Conservation (phyloP, 257 asterid species). For the Penstemon eatonii region DNA sequence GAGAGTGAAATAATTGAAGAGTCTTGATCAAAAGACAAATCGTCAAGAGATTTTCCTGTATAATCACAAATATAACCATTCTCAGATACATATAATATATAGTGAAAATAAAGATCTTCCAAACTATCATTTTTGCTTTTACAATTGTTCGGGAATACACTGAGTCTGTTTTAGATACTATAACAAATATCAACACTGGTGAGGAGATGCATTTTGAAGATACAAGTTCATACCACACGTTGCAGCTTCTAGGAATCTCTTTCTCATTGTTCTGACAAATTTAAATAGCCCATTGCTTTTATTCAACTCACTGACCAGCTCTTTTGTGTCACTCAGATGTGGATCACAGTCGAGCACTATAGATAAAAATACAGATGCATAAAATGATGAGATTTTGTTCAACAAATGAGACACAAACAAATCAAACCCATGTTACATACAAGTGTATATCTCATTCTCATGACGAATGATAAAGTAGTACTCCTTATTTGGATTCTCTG, state of each 20-base stretch:
- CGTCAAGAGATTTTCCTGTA: slow-evolving; percentile 36
- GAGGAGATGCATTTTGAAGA: slow-evolving; percentile 10
- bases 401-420: slow-evolving; percentile 10
- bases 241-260: slow-evolving; percentile 54
- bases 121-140: not conserved
- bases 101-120: slow-evolving; percentile 8
- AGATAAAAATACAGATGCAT: slow-evolving; percentile 13
- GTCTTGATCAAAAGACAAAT: slow-evolving; percentile 34
- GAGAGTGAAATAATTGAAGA: slow-evolving; percentile 34
- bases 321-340: slow-evolving; percentile 40
- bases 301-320: slow-evolving; percentile 52
- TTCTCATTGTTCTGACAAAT: slow-evolving; percentile 61
- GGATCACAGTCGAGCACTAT: slow-evolving; percentile 59
- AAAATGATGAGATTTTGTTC: slow-evolving; percentile 17
- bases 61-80: slow-evolving; percentile 10
- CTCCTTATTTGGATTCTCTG: slow-evolving; percentile 57
- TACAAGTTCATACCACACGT: slow-evolving; percentile 38
- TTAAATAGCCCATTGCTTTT: slow-evolving; percentile 51
- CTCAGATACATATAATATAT: slow-evolving; percentile 24
- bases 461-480: slow-evolving; percentile 71
- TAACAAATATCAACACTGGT: not conserved
- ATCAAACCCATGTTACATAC: slow-evolving; percentile 49
- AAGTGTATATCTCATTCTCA: slow-evolving; percentile 66
- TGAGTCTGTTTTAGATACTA: not conserved
- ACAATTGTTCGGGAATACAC: not conserved